Evolutionary conservation across 805 yeast genomes (phyloP), one percentile per base, ranked within the genome.

Genomic region (Candida odintsovae): DNA sequence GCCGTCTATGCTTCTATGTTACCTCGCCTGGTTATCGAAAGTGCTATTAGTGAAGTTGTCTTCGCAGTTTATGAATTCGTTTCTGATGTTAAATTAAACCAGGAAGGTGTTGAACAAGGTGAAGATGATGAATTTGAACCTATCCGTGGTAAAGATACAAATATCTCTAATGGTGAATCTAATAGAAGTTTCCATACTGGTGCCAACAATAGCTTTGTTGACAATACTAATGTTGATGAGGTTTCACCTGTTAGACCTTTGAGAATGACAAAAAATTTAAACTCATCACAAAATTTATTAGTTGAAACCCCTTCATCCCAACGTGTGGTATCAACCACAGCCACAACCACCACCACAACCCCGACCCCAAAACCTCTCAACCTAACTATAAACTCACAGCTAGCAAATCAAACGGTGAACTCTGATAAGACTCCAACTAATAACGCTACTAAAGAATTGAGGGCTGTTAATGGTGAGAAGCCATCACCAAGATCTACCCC

Each of bases 11-110:
- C 76, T 4, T 72, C 74, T n/a, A 58, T 86, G 3, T 65, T 88
- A 46, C 96, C 97, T 0, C 75, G 73, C 44, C 67, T 84, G 19
- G 75, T 89, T 2, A 74, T 90, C 18, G 84, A 88, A 64, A 77
- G 89, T 20, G 83, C 97, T 0, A 67, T 87, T 10, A 76, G 86
- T 39, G 96, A 90, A 57, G 68, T 90, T 31, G 73, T 83, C 8
- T 83, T 82, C 58, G 67, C 83, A 2, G 67, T 83, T 21, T 82
- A 86, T 58, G 86, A 82, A 52, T 71, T 82, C 45, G 57, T 84
- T 18, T 68, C 81, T 2, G 72, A 71, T 2, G 75, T 76, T 23
- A 86, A 77, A 53, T 63, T 79, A 42, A 66, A 48, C 37, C 36
- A 33, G 16, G 36, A 33, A 12, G 16, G 36, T 16, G 16, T 9